These are phyloP conservation scores for Penicillium sp. DNA, from an alignment of 2,329 filamentous ascomycete species.

Conservation along the genomic window DNA sequence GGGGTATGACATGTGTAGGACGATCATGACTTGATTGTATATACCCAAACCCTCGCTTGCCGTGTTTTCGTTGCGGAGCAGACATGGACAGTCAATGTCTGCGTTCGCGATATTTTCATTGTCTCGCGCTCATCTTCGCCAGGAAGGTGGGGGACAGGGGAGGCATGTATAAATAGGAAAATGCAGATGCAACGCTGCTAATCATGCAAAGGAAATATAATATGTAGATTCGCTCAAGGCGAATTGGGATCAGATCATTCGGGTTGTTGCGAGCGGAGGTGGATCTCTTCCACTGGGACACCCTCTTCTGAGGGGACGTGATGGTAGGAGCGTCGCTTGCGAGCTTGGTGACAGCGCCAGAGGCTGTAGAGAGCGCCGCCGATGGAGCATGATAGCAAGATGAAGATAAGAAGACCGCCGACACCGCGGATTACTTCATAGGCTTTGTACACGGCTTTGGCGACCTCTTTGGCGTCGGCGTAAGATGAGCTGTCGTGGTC, in stretches of 20 bases:
- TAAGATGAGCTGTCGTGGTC: constrained; percentile 1
- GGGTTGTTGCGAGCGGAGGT: constrained; percentile 9
- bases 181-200: constrained; percentile 14
- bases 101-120: not conserved
- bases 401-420: constrained; percentile 29
- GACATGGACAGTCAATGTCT: not conserved
- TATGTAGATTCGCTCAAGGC: not conserved
- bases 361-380: constrained; percentile 23
- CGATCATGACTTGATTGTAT: constrained; percentile 19
- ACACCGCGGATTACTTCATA: constrained; percentile 32
- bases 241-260: constrained; percentile 2
- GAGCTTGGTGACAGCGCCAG: constrained; percentile 21
- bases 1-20: constrained; percentile 27
- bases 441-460: constrained; percentile 29
- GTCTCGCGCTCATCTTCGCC: constrained; percentile 3
- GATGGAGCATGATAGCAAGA: constrained; percentile 24
- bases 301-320: constrained; percentile 32
- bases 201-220: constrained; percentile 8
- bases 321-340: constrained; percentile 27
- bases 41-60: constrained; percentile 9
- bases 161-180: constrained; percentile 2
- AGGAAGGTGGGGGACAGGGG: constrained; percentile 4
- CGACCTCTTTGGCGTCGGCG: constrained; percentile 28
- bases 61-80: constrained; percentile 6
- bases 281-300: constrained; percentile 22